Conservation (phyloP, 2,329 filamentous ascomycete genomes). For the Claviceps fusiformis region DNA sequence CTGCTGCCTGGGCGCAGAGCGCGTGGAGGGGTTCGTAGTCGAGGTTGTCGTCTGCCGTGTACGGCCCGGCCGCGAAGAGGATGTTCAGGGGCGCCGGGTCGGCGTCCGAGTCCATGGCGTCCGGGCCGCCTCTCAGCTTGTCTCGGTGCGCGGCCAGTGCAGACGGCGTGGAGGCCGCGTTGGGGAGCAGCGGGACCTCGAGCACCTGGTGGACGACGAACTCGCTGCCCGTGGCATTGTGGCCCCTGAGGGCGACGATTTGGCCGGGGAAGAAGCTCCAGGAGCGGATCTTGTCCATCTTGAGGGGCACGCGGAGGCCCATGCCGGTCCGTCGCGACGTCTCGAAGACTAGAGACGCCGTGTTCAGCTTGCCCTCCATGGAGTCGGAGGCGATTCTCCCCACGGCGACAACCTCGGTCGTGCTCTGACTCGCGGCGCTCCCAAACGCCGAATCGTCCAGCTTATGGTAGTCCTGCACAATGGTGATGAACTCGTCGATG, state of each 20-base stretch:
- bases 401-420: slow-evolving; percentile 75
- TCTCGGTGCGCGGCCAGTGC: slow-evolving; percentile 56
- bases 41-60: slow-evolving; percentile 83
- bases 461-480: slow-evolving; percentile 60
- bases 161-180: slow-evolving; percentile 54
- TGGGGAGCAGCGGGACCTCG: slow-evolving; percentile 58
- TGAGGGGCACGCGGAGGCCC: slow-evolving; percentile 68
- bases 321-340: slow-evolving; percentile 73
- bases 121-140: slow-evolving; percentile 50
- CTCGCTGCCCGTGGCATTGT: slow-evolving; percentile 72
- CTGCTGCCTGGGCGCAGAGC: slow-evolving; percentile 63
- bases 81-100: slow-evolving; percentile 56
- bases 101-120: slow-evolving; percentile 41
- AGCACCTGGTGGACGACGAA: slow-evolving; percentile 72
- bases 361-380: slow-evolving; percentile 72
- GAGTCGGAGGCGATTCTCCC: slow-evolving; percentile 85
- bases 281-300: slow-evolving; percentile 50
- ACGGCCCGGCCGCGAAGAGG: slow-evolving; percentile 72
- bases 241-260: slow-evolving; percentile 75
- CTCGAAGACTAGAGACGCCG: slow-evolving; percentile 75
- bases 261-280: slow-evolving; percentile 92
- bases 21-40: slow-evolving; percentile 78
- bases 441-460: slow-evolving; percentile 74
- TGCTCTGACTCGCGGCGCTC: slow-evolving; percentile 73
- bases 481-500: slow-evolving; percentile 75